Evolutionary conservation across 2,329 filamentous ascomycete species (phyloP), one percentile per base, ranked within the genome.

Genomic region (Nemania sp.): DNA sequence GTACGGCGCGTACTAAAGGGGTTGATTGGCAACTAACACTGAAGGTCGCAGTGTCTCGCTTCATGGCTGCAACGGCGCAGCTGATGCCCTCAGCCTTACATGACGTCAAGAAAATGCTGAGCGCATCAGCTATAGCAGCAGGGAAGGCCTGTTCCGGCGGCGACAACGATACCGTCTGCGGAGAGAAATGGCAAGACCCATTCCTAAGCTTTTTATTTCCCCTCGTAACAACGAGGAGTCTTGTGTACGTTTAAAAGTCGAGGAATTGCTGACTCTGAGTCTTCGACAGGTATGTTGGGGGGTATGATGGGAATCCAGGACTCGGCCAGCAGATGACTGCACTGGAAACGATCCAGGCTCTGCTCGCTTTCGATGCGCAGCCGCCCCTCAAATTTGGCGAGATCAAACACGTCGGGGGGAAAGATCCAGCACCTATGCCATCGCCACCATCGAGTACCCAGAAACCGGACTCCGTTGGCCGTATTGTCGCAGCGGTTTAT

Each of bases 271-370:
- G 9, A 55, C 17, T n/a, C n/a, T 1, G 20, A n/a, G 18, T 35
- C 39, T 53, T n/a, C 13, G 5, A 56, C 17, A 63, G 60, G 60
- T 63, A 86, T 62, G 75, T 78, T 1, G 80, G 80, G 40, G 81
- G 78, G 1, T 87, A 79, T 62, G 87, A 89, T 67, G 80, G 79
- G 39, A 76, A 73, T 21, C 71, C 76, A 0, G 85, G 86, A 2
- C 77, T 88, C 5, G 87, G 87, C 4, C 83, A 87, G 73, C 81
- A 88, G 70, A 86, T 89, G 84, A 83, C 80, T 57, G 87, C 85
- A 1, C 79, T 89, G 51, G 87, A 89, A 74, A 79, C 81, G 1
- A 77, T 89, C 15, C 86, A 89, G 70, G 85, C 85, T 2, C 75
- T 88, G 2, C 74, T 90, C 50, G 76, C 79, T 13, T 68, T 74